Evolutionary conservation across 768 basidiomycete species (phyloP), one percentile per base, ranked within the genome.

Genomic region (Psilocybe cyanescens): DNA sequence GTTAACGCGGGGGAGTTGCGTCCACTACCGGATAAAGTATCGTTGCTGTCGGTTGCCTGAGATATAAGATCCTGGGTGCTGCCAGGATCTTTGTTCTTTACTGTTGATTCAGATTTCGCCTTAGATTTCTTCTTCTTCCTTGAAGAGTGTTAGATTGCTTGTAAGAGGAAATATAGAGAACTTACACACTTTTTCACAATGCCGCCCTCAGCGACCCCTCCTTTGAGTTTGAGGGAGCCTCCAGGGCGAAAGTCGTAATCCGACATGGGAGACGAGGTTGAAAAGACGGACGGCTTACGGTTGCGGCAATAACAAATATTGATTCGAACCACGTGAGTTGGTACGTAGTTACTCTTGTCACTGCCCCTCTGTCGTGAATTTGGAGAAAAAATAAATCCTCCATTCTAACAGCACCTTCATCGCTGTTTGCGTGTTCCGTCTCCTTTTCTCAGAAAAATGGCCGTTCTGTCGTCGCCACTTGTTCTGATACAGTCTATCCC

Each of bases 101-200:
- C 83, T 50, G 75, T 74, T 67, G 62, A 50, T 44, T 87, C 87
- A 24, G 83, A 75, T 73, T 82, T 85, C 48, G 76, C 72, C 72
- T 89, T 91, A 9, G 86, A 84, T 75, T 92, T 94, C 76, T 91
- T 92, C 85, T 94, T 95, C 82, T 92, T 95, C 80, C 90, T 92
- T 71, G n/a, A 59, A 45, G 58, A 44, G 57, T 53, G 31, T 60
- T 11, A 63, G 39, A 51, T 7, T 58, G 37, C n/a, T 31, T 58
- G 47, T 24, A 39, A 35, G 63, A 49, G 57, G 58, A 57, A 60
- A 66, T 53, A n/a, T 12, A 56, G 30, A 63, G 41, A 7, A 64
- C 19, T 45, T 41, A 60, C 86, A 65, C 66, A 93, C 94, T 94
- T 95, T 76, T 95, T 95, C 49, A 88, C 86, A 59, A 90, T 82